Evolutionary conservation across 1,139 yeast genomes (phyloP), one percentile per base, ranked within the genome.

Genomic region (Hyphopichia khmerensis): DNA sequence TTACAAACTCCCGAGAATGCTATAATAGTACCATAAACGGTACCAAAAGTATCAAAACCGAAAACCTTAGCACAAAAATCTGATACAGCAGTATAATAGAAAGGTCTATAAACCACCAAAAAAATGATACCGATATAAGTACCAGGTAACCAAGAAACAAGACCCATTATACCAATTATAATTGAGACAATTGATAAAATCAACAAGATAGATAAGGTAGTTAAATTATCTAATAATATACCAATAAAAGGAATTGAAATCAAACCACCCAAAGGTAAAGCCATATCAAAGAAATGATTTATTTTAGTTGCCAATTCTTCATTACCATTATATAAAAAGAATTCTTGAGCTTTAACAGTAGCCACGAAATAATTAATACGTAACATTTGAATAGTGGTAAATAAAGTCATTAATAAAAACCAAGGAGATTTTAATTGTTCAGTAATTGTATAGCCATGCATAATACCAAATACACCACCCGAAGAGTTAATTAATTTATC

Each of bases 301-400:
- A 90, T 72, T 5, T 59, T 53, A 26, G 75, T 65, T 0, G 96
- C 93, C 14, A 68, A 48, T 7, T 68, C 73, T 35, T 72, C 76
- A 47, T 77, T 68, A 14, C 76, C 79, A 24, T 55, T 41, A 43
- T 88, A 74, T 46, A 89, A 72, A 56, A 71, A 90, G 30, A 75
- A 73, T 67, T 87, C 91, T 65, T 89, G 96, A 0, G 95, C 69
- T 53, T 81, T 79, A 35, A 91, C 71, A 1, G 97, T 88, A 6
- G 96, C 96, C 40, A 91, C 95, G 62, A 88, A 91, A 62, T 86
- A 90, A 65, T 91, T 91, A 51, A 90, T 86, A 59, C 96, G 75
- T 41, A 91, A 75, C 96, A 90, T 89, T 62, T 89, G 95, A 43
- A 89, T 77, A 2, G 91, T 79, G 5, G 96, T 86, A 62, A 89